Conservation (phyloP, 108 stramenopile species). For the Skeletonema potamos region DNA sequence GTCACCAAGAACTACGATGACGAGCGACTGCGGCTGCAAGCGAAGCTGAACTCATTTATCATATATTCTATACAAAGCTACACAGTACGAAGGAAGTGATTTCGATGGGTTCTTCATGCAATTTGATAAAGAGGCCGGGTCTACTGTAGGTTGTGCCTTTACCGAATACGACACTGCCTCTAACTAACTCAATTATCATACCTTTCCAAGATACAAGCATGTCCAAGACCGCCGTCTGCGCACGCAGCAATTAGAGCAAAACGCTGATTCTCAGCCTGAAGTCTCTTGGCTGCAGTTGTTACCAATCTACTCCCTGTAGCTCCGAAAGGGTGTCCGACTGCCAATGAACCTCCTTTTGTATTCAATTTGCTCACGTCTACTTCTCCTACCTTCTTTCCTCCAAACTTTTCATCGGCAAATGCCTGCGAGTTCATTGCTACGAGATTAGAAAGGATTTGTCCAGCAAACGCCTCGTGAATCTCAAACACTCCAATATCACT, state of each 20-base stretch:
- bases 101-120: slow-evolving; percentile 70
- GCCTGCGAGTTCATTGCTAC: slow-evolving; percentile 91
- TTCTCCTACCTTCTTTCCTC: slow-evolving; percentile 87
- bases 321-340: slow-evolving; percentile 99
- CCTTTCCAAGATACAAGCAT: slow-evolving; percentile 89
- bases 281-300: slow-evolving; percentile 94
- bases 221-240: slow-evolving; percentile 97
- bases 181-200: slow-evolving; percentile 71
- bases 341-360: slow-evolving; percentile 94
- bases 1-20: too few species aligned
- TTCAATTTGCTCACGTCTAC: slow-evolving; percentile 94
- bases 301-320: slow-evolving; percentile 94
- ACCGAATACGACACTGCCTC: not conserved
- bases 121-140: slow-evolving; percentile 56
- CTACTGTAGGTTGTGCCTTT: slow-evolving; percentile 83
- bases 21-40: too few species aligned
- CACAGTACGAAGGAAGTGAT: too few species aligned
- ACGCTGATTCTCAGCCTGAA: slow-evolving; percentile 91
- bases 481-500: slow-evolving; percentile 95
- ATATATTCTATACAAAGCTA: too few species aligned
- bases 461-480: slow-evolving; percentile 99
- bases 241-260: slow-evolving; percentile 97
- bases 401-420: slow-evolving; percentile 89
- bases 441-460: slow-evolving; percentile 96
- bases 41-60: too few species aligned